Evolutionary conservation across 345 rosid species (phyloP), one percentile per base, ranked within the genome.

Genomic region (Citrus trifoliata): DNA sequence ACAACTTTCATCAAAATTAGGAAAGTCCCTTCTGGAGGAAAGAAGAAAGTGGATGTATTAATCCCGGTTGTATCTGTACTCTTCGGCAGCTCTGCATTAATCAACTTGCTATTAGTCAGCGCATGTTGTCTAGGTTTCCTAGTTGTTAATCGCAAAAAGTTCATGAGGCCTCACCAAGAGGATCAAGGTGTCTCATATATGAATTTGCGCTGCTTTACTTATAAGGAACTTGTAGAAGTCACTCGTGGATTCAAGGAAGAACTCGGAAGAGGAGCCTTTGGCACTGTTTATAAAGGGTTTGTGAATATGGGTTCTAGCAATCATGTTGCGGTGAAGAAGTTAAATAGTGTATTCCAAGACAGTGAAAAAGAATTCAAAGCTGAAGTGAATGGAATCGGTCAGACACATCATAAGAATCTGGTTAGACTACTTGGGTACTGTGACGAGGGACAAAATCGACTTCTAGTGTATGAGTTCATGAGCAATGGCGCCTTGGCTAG

Each of bases 261-360:
- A 62, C 56, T 86, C 8, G 90, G 90, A 18, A 79, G 84, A 25
- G 88, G 90, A 25, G 63, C 88, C 10, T 88, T 86, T n/a, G 86
- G 87, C 19, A 77, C 63, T 27, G 90, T 86, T 28, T 88, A 82
- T 58, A 84, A 78, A 77, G 90, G 88, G 58, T 40, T 55, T 24
- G 40, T 82, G 53, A 19, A 62, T 69, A 30, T 32, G 3, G 65
- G 59, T 8, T 12, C 72, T 51, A 13, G 4, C 28, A 33, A 33
- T 14, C 22, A 24, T 10, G 53, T 85, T 24, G 85, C 91, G 19
- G 86, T 88, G 42, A 88, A 85, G 87, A 80, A 70, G 82, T 59
- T 85, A 37, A 64, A 68, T 25, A 78, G 76, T 21, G 56, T 69
- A 10, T 66, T 40, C 24, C 64, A 71, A 4, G 81, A 79, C 21